These are phyloP conservation scores for Cercospora zeina DNA, from an alignment of 2,329 filamentous ascomycete species.

Conservation along the genomic window DNA sequence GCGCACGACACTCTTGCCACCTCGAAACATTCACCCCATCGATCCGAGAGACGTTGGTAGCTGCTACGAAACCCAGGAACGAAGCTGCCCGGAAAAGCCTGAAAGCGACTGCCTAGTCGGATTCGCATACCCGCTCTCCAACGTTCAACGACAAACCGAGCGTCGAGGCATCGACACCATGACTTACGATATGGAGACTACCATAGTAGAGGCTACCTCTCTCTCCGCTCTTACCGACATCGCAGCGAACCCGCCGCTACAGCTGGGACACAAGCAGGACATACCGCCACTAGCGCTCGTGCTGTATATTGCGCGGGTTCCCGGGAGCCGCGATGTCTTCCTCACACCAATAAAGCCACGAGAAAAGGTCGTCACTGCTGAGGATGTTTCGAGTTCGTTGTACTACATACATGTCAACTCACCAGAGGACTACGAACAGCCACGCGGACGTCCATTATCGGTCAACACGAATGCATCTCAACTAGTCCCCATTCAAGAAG, in stretches of 20 bases:
- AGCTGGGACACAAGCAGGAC: constrained; percentile 74
- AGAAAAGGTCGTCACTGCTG: constrained; percentile 80
- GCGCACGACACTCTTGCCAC: background rate
- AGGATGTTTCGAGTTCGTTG: constrained; percentile 82
- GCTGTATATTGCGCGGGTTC: constrained; percentile 90
- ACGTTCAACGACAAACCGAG: background rate
- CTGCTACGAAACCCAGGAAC: constrained; percentile 11
- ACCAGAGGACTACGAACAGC: constrained; percentile 57
- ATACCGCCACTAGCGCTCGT: constrained; percentile 69
- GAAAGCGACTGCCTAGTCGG: constrained; percentile 18
- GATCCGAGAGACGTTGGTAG: background rate
- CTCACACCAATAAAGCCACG: constrained; percentile 88
- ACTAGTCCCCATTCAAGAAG: constrained; percentile 24
- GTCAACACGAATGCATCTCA: constrained; percentile 30
- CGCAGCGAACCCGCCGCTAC: constrained; percentile 82
- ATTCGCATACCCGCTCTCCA: background rate
- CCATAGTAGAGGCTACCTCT: constrained; percentile 73
- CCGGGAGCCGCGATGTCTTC: constrained; percentile 88
- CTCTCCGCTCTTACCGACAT: constrained; percentile 76
- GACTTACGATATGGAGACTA: constrained; percentile 32
- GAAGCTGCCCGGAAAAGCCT: constrained; percentile 8
- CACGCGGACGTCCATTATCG: constrained; percentile 31
- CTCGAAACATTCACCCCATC: background rate
- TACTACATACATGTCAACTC: constrained; percentile 83
- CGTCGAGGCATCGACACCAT: constrained; percentile 23